These are phyloP conservation scores for Dothistroma pini DNA, from an alignment of 2,329 filamentous ascomycete genomes.

Conservation along the genomic window DNA sequence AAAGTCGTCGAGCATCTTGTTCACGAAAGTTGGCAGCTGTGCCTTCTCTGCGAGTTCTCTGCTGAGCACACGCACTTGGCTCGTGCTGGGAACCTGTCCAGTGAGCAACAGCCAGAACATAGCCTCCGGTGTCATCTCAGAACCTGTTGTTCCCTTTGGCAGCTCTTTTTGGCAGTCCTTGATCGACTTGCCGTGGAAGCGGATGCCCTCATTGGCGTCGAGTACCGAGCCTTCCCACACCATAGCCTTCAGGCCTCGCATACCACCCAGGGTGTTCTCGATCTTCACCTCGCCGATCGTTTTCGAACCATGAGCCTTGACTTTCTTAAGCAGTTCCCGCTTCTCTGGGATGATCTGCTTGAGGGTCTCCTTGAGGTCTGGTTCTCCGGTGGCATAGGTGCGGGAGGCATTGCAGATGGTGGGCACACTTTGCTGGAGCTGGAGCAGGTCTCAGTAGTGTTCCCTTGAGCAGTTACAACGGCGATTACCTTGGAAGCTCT, in stretches of 20 bases:
- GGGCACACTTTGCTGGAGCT: slow-evolving; percentile 28
- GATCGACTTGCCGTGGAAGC: slow-evolving; percentile 96
- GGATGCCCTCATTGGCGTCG: slow-evolving; percentile 94
- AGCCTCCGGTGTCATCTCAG: slow-evolving; percentile 96
- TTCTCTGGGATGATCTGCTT: slow-evolving; percentile 84
- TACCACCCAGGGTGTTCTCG: slow-evolving; percentile 89
- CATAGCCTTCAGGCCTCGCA: slow-evolving; percentile 95
- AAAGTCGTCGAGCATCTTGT: slow-evolving; percentile 84
- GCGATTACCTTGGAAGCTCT: slow-evolving; percentile 59
- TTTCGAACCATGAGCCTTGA: slow-evolving; percentile 80
- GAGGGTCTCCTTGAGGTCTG: slow-evolving; percentile 84
- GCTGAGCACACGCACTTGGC: slow-evolving; percentile 78
- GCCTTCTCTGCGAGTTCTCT: slow-evolving; percentile 84
- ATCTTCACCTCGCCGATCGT: slow-evolving; percentile 90
- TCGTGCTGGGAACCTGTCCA: slow-evolving; percentile 78
- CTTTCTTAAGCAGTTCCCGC: slow-evolving; percentile 86
- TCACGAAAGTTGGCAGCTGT: slow-evolving; percentile 74
- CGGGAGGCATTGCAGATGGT: slow-evolving; percentile 38
- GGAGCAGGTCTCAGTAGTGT: slow-evolving; percentile 3
- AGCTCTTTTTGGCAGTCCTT: slow-evolving; percentile 94
- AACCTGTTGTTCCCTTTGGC: slow-evolving; percentile 86
- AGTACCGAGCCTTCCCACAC: slow-evolving; percentile 98
- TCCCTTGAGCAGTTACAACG: background rate
- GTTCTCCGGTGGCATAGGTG: slow-evolving; percentile 72
- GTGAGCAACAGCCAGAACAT: slow-evolving; percentile 99